phyloP scores from a whole-genome alignment of 2,329 filamentous ascomycete species.

The Ramularia collo-cygni region DNA sequence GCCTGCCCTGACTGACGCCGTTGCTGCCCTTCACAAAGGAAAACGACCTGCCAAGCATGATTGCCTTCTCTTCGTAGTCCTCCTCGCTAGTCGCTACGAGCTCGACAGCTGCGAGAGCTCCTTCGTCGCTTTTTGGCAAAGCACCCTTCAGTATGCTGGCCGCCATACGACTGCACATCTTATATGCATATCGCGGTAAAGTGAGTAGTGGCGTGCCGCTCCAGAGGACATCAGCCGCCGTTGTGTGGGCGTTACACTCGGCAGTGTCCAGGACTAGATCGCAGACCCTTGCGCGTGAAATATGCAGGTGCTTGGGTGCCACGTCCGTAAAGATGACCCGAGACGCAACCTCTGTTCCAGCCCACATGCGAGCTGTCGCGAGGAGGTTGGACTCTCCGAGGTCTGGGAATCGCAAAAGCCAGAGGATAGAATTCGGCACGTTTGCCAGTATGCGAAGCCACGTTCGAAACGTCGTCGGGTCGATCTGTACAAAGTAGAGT shows the following conservation, averaged over 20 bases:
- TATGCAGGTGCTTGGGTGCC: conserved; percentile 89
- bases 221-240: conserved; percentile 93
- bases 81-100: conserved; percentile 72
- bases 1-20: conserved; percentile 48
- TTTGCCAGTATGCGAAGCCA: conserved; percentile 87
- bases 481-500: conserved; percentile 58
- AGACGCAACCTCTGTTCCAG: conserved; percentile 72
- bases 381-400: conserved; percentile 80
- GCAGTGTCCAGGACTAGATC: conserved; percentile 96
- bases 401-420: conserved; percentile 95
- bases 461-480: conserved; percentile 89
- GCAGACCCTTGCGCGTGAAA: conserved; percentile 81
- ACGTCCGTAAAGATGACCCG: conserved; percentile 95
- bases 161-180: conserved; percentile 98
- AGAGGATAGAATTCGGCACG: conserved; percentile 82
- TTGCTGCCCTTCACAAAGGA: conserved; percentile 45
- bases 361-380: conserved; percentile 75
- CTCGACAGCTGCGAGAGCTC: conserved; percentile 60
- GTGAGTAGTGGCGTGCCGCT: conserved; percentile 90
- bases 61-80: conserved; percentile 75
- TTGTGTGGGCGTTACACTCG: conserved; percentile 97
- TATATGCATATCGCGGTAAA: conserved; percentile 84
- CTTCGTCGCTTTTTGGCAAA: conserved; percentile 63
- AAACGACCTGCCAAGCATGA: conserved; percentile 58
- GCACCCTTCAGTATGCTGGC: conserved; percentile 90